Evolutionary conservation across 768 basidiomycete species (phyloP), one percentile per base, ranked within the genome.

Genomic region (Russula dissimulans): DNA sequence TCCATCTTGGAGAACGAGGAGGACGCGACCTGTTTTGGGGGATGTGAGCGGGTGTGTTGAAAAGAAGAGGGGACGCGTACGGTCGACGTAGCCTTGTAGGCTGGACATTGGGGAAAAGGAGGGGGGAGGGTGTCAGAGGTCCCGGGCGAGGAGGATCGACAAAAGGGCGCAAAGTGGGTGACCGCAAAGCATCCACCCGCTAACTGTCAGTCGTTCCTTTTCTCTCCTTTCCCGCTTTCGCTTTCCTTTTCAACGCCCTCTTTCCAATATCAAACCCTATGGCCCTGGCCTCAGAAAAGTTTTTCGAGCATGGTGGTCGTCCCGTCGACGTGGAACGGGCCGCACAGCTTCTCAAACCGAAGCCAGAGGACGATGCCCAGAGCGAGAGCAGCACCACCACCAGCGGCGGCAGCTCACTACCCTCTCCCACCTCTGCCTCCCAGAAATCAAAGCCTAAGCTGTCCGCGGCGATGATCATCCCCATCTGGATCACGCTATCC

Each of bases 1-100:
- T 54, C 95, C 95, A 72, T 99, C 95, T 78, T 97, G 93, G 38
- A 97, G 86, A 65, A 97, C 85, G 70, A 98, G 85, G 60, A 95
- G 81, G 67, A 98, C 94, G 71, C 86, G 89, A 67, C 87, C 91
- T 94, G 12, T 47, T 38, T 41, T 17, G 26, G 36, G 10, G 18
- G 15, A 38, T 44, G 38, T 61, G 34, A 54, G 5, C 18, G 57
- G 11, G 57, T 31, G 50, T 36, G 42, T 41, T 49, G 43, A 38
- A 58, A 50, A 49, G 18, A 54, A 38, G 26, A 10, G 31, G 22
- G 44, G 10, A 26, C 38, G 74, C 85, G 66, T 65, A 86, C 89
- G 87, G 79, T 93, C 90, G 72, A 94, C 86, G 74, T 92, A 95
- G 78, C 87, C 87, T 72, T 91, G 87, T 60, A 95, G 84, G 77